These are phyloP conservation scores for Termitomyces sp. DNA, from an alignment of 768 basidiomycete species.

Conservation along the genomic window DNA sequence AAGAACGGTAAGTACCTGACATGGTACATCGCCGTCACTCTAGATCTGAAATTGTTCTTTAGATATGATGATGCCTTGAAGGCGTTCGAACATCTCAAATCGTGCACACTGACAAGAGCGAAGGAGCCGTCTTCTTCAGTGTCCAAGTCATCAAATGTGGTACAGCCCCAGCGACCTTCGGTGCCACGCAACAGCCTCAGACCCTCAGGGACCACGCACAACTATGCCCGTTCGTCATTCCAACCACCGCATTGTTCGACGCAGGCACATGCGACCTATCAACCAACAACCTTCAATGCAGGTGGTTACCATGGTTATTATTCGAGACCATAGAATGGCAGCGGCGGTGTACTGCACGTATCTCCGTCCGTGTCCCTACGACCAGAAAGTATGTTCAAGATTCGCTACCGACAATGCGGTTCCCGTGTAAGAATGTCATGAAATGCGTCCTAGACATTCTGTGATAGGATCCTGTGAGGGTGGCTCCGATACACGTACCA, in stretches of 20 bases:
- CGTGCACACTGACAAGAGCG: neutral
- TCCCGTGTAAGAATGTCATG: neutral
- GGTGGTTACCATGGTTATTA: neutral
- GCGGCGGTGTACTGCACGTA: neutral
- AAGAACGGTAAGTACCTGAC: neutral
- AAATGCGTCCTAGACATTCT: neutral
- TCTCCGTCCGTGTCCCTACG: neutral
- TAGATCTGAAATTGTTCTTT: neutral
- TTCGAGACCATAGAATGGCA: neutral
- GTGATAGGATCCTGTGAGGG: neutral
- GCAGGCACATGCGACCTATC: neutral
- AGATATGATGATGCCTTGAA: neutral
- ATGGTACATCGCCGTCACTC: neutral
- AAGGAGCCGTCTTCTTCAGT: neutral
- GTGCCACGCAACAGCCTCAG: neutral
- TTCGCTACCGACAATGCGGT: neutral
- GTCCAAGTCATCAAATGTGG: neutral
- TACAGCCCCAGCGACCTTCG: neutral
- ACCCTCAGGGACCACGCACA: neutral
- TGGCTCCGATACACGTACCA: neutral
- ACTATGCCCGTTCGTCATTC: neutral
- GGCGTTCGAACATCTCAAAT: neutral
- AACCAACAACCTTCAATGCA: neutral
- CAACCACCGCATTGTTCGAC: neutral
- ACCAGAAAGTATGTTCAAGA: neutral